Evolutionary conservation across 2,329 filamentous ascomycete genomes (phyloP), one percentile per base, ranked within the genome.

Genomic region (Diaporthe sp.): DNA sequence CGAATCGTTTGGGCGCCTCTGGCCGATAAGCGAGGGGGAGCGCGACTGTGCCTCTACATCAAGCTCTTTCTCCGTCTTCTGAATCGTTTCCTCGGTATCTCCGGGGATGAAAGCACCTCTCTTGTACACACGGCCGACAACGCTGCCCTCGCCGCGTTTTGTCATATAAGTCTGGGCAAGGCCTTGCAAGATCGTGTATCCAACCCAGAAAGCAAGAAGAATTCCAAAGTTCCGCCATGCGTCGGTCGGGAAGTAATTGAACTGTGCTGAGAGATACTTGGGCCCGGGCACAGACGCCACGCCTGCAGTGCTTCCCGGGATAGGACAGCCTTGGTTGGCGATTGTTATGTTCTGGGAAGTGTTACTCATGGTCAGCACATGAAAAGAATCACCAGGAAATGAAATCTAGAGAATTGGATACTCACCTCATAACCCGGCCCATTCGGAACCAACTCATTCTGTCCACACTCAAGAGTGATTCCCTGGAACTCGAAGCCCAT

Each of bases 11-110:
- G 42, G 20, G 1, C 42, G 61, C 9, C 61, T 42, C 61, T 65
- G 61, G 42, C 61, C 61, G 8, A 3, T 7, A 17, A 65, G 61
- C 3, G 61, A 65, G 0, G 61, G 61, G 7, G 61, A 47, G 3
- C 61, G 61, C 8, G 61, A 65, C 9, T 65, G 61, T 9, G 61
- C 61, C 28, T 65, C 61, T 34, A 65, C 42, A n/a, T 65, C 61
- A 15, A 65, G 17, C 17, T 65, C 42, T 9, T 65, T 65, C 42
- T 65, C 61, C n/a, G 61, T 7, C 6, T 20, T 34, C 8, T 65
- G 42, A 15, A 15, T 2, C 25, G n/a, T 17, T 49, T 20, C 61
- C 4, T 47, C 28, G 4, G 42, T 9, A 7, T 31, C 28, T 2
- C 39, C 39, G 0, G 61, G 61, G 7, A 65, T 2, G 2, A 49